Base-by-base conservation (phyloP, 805 yeast species). In the Cyberlindnera euphorbiiphila region DNA sequence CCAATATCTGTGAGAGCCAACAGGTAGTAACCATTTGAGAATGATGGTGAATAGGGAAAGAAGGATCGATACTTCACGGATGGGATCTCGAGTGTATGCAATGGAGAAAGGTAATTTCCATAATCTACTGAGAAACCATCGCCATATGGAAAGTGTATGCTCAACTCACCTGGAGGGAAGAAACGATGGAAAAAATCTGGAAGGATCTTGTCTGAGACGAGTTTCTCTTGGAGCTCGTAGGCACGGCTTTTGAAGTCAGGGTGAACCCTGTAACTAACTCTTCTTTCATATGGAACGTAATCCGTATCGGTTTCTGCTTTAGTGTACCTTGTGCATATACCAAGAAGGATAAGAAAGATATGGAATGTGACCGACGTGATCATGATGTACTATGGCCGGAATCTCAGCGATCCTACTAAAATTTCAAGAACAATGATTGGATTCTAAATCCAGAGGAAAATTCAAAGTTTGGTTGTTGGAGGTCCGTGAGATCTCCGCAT, bases 61-160 rank as follows among this genome's bases (percentile, higher is more conserved):
- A 47, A 47, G 0, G 53, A 34, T 18, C 37, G 27, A 21, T 37
- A 51, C 1, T 41, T 15, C 4, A 51, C 32, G 4, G 14, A 17
- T 15, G 57, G 55, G 13, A 6, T 12, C 2, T 44, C 48, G 22
- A 43, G 18, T 2, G 48, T 11, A 25, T 49, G 29, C 16, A 44
- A 31, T 9, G 51, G 51, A 2, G 52, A 45, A 16, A 52, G 32
- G 21, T 50, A 45, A 27, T 41, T 47, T 6, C 54, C 56, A n/a
- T 42, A 33, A 1, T 32, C 27, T 12, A 51, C 48, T 5, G 25
- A 18, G 27, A 33, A 39, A 7, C 35, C 32, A 7, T 45, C 41
- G 9, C 36, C 42, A 11, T 27, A 22, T 4, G 43, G 36, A 29
- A 26, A 50, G 14, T 32, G 32, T 15, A 44, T 39, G 6, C 20